Conservation (phyloP, 1,284 basidiomycete genomes). For the Amylostereum areolatum region DNA sequence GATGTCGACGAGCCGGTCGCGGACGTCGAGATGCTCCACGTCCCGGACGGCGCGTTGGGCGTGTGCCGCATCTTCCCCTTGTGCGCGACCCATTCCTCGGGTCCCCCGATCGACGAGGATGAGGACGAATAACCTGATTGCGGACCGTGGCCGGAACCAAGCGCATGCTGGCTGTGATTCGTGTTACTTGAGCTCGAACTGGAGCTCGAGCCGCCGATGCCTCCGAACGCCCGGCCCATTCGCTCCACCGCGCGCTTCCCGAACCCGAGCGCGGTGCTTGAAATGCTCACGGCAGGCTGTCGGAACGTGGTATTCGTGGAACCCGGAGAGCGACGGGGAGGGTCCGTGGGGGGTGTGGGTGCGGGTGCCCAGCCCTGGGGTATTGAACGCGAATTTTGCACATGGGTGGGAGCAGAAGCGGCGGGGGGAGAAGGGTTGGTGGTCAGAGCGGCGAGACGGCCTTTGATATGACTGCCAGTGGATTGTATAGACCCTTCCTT, state of each 20-base stretch:
- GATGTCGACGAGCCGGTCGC: slow-evolving; percentile 45
- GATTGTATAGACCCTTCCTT: slow-evolving; percentile 25
- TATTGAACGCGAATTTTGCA: slow-evolving; percentile 12
- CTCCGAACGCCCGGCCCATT: slow-evolving; percentile 59
- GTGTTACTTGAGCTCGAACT: no score
- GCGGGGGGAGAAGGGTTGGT: slow-evolving; percentile 21
- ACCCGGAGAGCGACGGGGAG: slow-evolving; percentile 9
- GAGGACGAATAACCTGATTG: slow-evolving; percentile 32
- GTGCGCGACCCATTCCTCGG: slow-evolving; percentile 4
- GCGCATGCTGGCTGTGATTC: no score
- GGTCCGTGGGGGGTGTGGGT: slow-evolving; percentile 17
- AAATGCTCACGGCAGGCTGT: slow-evolving; percentile 67
- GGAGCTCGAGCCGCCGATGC: slow-evolving; percentile 25
- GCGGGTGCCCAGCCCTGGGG: slow-evolving; percentile 19
- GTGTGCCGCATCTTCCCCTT: slow-evolving; percentile 41
- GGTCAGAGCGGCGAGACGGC: slow-evolving; percentile 45
- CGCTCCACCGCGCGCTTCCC: slow-evolving; percentile 67
- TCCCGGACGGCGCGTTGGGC: slow-evolving; percentile 51
- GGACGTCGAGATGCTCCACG: slow-evolving; percentile 45
- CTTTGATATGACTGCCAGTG: slow-evolving; percentile 39
- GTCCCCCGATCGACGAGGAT: slow-evolving; percentile 24
- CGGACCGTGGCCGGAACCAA: no score
- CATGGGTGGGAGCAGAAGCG: slow-evolving; percentile 16
- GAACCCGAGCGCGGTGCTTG: slow-evolving; percentile 47
- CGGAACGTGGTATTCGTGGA: slow-evolving; percentile 28